Evolutionary conservation across 106 monocot species (phyloP), one percentile per base, ranked within the genome.

Genomic region (Xerophyta viscosa): DNA sequence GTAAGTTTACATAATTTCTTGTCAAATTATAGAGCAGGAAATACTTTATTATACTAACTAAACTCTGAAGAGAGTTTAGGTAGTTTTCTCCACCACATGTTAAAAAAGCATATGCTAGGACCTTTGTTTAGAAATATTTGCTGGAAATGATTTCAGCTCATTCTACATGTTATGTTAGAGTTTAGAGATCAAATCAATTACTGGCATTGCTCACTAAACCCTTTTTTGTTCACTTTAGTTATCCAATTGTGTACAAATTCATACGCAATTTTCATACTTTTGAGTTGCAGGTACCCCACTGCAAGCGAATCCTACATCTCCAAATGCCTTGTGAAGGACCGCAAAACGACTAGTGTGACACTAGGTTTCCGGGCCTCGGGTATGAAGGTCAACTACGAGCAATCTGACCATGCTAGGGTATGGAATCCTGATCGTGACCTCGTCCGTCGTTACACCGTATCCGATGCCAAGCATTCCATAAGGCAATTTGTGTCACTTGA

Each of bases 321-420:
- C 18, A 10, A 44, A 17, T 87, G 77, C 60, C 20, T 73, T 48
- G 42, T 58, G 30, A 84, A 72, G 62, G 93, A 87, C 23, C 52
- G 44, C 7, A 68, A 69, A 28, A 50, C 63, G 30, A 88, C 77
- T 15, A 84, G 73, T 54, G 27, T 61, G 8, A 11, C 54, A 28
- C 45, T 93, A 9, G 93, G 93, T 3, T 93, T 93, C 36, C 57
- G 93, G 20, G 24, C 87, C 39, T 77, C 80, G 13, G 93, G 87
- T 25, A 46, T 87, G 41, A 79, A 72, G 77, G 54, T 87, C 30
- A 25, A 49, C 20, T 33, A 6, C 11, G 33, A 33, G 5, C 5
- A 5, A 33, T 33, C 33, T 6, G 33, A 11, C 5, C 11, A 5
- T 33, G 11, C 42, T 57, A 2, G 20, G 20, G 36, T 30, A 37